Evolutionary conservation across 345 rosid genomes (phyloP), one percentile per base, ranked within the genome.

Genomic region (Theobroma cacao): DNA sequence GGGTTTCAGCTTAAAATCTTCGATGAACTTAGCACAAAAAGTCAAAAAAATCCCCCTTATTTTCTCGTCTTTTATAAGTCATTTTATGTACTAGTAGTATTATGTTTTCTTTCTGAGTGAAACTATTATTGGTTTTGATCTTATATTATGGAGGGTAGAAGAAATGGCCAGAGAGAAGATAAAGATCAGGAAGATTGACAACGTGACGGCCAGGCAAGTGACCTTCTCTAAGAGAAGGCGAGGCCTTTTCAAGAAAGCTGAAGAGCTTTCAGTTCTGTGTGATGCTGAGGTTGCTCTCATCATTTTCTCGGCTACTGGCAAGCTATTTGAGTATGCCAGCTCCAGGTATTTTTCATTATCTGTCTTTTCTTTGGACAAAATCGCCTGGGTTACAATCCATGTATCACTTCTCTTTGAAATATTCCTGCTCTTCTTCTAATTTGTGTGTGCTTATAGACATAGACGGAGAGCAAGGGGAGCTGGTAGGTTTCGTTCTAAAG

Each of bases 171-270:
- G 91, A 69, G 90, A 86, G 84, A 88, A 81, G 82, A 88, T 81
- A 71, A 88, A 85, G 87, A 89, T 86, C 78, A 86, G 40, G 86
- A 86, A 86, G 85, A 88, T 82, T 31, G 88, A 84, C 65, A 89
- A 84, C 81, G 58, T 83, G 43, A 86, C 91, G 2, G 91, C 90
- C 1, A 88, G 91, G 83, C 91, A 86, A 82, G 88, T 88, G 75
- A 88, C 90, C 43, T 89, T 88, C 77, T 89, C 90, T 0, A 89
- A 89, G 87, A 79, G 92, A 77, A 85, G 89, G 28, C 80, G 87
- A 78, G 89, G 92, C 15, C 84, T 88, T 30, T 80, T 86, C 79
- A 88, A 89, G 80, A 89, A 89, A 81, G 88, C 91, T 31, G 79
- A 81, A 70, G 92, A 89, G 86, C 89, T 89, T 40, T 86, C 92